Base-by-base conservation (phyloP, 345 rosid genomes). In the Moricandia arvensis region DNA sequence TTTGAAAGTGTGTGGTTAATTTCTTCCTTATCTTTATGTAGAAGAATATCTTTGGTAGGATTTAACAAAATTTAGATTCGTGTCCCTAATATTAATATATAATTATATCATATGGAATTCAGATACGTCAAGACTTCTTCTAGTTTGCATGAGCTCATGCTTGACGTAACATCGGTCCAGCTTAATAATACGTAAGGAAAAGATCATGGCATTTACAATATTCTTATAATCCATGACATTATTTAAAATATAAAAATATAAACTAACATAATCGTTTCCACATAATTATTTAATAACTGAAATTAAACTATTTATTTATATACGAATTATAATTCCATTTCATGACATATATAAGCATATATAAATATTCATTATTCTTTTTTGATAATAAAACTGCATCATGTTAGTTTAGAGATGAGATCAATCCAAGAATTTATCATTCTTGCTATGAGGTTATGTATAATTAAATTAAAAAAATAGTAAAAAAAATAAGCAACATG, bases 41-140 rank as follows among this genome's bases (percentile, higher is more conserved):
- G 26, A 63, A 63, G 49, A 76, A 76, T 21, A 21, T 69, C 47
- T 69, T 69, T 62, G 75, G 75, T 69, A 69, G 18, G 75, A 76
- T 76, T 69, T 37, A 63, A 51, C 64, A 53, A 76, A 53, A 37
- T 27, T 27, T 37, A 37, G 58, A 61, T 68, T 53, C 64, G 6
- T 51, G 13, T 33, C 17, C 33, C 11, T 51, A 58, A 10, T 21
- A 49, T 49, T 51, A 58, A 10, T 21, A 49, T 49, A 68, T 59
- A 11, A 6, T 13, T 12, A 4, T 67, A n/a, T 60, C 7, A 17
- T 7, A 27, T 49, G 57, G 26, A 68, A 68, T 8, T 21, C 24
- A 21, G 24, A 21, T 21, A 21, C 24, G 68, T 57, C 69, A 61
- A 61, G 74, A 61, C 24, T 49, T 59, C 18, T 27, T 66, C 35